Conservation (phyloP, 2,329 filamentous ascomycete genomes). For the Thelonectria blattea region DNA sequence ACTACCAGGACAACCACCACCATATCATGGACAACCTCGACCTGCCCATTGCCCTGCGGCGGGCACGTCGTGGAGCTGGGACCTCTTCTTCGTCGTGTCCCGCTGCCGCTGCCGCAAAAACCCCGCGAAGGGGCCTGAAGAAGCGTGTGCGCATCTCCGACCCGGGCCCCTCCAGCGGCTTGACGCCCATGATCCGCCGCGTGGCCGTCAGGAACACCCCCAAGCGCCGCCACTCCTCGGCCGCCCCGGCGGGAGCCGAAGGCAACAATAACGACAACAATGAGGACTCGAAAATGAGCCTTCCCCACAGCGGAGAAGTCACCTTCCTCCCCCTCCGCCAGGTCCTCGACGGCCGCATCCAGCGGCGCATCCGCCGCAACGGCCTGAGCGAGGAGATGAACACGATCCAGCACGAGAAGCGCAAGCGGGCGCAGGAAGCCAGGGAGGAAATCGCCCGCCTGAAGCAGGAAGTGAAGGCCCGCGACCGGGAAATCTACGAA, state of each 20-base stretch:
- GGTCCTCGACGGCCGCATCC: constrained; percentile 62
- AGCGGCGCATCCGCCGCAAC: constrained; percentile 62
- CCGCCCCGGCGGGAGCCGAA: constrained; percentile 44
- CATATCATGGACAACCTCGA: constrained; percentile 51
- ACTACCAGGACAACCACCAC: background rate
- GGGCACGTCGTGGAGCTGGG: constrained; percentile 54
- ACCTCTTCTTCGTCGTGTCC: constrained; percentile 39
- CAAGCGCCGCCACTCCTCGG: constrained; percentile 54
- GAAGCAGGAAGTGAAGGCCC: constrained; percentile 53
- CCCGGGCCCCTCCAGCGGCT: constrained; percentile 58
- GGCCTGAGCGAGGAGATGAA: constrained; percentile 66
- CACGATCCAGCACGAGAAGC: constrained; percentile 55
- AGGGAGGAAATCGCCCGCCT: constrained; percentile 57
- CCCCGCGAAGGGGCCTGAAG: constrained; percentile 43
- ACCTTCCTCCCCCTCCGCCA: constrained; percentile 56
- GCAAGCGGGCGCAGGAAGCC: constrained; percentile 45
- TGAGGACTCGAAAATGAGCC: constrained; percentile 23
- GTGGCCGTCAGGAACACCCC: constrained; percentile 50
- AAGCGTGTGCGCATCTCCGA: constrained; percentile 67
- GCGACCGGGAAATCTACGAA: constrained; percentile 60
- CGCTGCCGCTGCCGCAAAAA: constrained; percentile 33
- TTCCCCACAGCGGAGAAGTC: constrained; percentile 46
- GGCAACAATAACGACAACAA: constrained; percentile 3
- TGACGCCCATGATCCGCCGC: constrained; percentile 64
- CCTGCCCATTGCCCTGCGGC: constrained; percentile 62